phyloP scores from a whole-genome alignment of 2,329 filamentous ascomycete genomes.

The Aspergillus spinulosporus region DNA sequence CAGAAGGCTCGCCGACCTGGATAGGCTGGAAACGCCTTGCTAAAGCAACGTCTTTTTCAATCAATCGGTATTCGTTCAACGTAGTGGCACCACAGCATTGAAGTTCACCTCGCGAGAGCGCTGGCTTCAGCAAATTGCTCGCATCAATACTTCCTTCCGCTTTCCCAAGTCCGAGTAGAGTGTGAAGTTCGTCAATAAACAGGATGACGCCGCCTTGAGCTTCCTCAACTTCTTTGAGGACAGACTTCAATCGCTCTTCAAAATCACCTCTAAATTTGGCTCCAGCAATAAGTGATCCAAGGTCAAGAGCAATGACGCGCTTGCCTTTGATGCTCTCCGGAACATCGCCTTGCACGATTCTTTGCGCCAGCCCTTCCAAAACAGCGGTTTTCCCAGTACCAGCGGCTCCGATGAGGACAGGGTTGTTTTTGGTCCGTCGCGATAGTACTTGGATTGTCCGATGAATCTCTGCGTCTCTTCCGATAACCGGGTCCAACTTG shows the following conservation, averaged over 20 bases:
- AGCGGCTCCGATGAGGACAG: constrained; percentile 86
- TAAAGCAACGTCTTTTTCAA: constrained; percentile 93
- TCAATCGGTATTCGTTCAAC: constrained; percentile 83
- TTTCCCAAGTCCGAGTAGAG: constrained; percentile 85
- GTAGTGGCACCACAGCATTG: constrained; percentile 97
- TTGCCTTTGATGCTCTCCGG: constrained; percentile 97
- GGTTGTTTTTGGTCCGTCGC: constrained; percentile 91
- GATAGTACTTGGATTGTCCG: constrained; percentile 93
- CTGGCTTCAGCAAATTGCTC: constrained; percentile 90
- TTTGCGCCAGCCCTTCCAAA: constrained; percentile 81
- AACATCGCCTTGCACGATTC: constrained; percentile 89
- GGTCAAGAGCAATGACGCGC: constrained; percentile 79
- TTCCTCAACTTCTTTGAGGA: constrained; percentile 86
- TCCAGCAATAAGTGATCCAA: constrained; percentile 90
- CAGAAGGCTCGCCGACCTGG: constrained; percentile 83
- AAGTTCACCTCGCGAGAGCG: constrained; percentile 85
- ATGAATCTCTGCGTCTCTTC: constrained; percentile 86
- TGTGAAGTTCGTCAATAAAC: constrained; percentile 94
- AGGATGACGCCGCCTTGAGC: constrained; percentile 87
- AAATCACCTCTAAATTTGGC: constrained; percentile 96
- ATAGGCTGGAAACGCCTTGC: constrained; percentile 94
- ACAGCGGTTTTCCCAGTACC: constrained; percentile 95
- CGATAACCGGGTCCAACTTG: constrained; percentile 94
- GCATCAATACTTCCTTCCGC: constrained; percentile 96
- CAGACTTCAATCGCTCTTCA: constrained; percentile 87